Base-by-base conservation (phyloP, 2,329 filamentous ascomycete species). In the Westerdykella ornata region DNA sequence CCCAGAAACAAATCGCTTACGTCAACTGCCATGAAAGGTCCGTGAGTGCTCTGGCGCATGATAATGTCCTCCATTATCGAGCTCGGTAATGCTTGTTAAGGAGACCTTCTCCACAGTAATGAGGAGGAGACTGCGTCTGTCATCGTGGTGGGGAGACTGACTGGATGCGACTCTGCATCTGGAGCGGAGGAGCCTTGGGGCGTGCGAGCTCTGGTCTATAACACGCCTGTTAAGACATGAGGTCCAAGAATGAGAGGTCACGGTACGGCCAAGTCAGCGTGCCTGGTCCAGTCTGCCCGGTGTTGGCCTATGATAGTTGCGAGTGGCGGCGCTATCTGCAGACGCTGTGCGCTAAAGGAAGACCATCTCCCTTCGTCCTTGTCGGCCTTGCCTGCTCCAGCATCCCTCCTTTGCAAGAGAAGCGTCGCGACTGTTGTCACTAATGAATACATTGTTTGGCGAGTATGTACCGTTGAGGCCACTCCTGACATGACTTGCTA, bases 31-130 rank as follows among this genome's bases (percentile, higher is more conserved):
- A 17, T 17, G n/a, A 33, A 33, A 26, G 22, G 30, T 34, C 42
- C 48, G 39, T 43, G 41, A n/a, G 42, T 54, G 43, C 9, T 35
- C 40, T 32, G 43, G 39, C 49, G 53, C 56, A 61, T 57, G 43
- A 58, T 53, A 52, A 51, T 53, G 48, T 39, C 32, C 41, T 49
- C 44, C 45, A 42, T 51, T 49, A 53, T 52, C 45, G 34, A 37
- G 48, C 49, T 56, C 49, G 54, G 51, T 53, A 59, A 62, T 56
- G 54, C 56, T 53, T 49, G 32, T 46, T 54, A 50, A 54, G 50
- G 51, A 42, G 35, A 29, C 26, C 36, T 49, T 49, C 46, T 56
- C 46, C 52, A 51, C 51, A 54, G 47, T 51, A n/a, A 47, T 50
- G 38, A 44, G 41, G 39, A 33, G 22, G 12, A 26, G 32, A 20